Evolutionary conservation across 805 yeast genomes (phyloP), one percentile per base, ranked within the genome.

Genomic region (Yarrowia bubula): DNA sequence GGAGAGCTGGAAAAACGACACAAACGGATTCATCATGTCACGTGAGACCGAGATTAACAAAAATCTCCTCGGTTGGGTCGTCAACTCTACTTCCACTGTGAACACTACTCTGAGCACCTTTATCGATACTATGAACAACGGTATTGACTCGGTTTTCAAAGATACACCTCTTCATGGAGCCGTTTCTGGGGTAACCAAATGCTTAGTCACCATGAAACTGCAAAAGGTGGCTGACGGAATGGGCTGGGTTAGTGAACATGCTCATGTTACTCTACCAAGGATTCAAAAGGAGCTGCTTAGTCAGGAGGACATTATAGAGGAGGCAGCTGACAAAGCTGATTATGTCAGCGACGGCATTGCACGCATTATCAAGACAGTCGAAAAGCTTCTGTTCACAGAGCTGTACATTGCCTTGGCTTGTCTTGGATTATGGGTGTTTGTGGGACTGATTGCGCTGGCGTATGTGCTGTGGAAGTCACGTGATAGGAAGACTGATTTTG

Each of bases 201-300:
- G 99, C 76, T 84, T 90, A 2, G 79, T 95, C 42, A 93, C 90
- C 15, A 79, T 87, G 57, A 95, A 93, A 70, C 74, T 93, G 7
- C 79, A 79, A 13, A 79, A 81, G 22, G 78, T 91, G 2, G 89
- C 89, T 68, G 72, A 82, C 35, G 98, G 96, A 0, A 75, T 92
- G 64, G 82, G 86, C 1, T 95, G 98, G 98, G 77, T 92, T 1
- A 79, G 87, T 69, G 77, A 86, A 39, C 79, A 89, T 68, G 79
- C 92, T 2, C 79, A 84, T 14, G 75, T 92, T 1, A 68, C 77
- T 0, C 72, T 90, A 1, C 96, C 96, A 0, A 70, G 78, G 46
- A 74, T 86, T 15, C 31, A 41, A 4, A 41, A 55, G 9, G 38
- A 55, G 10, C n/a, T 41, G 6, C 4, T 55, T 11, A 39, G 47